Evolutionary conservation across 495 filamentous ascomycete species (phyloP), one percentile per base, ranked within the genome.

Genomic region (Barbatosphaeria neglecta): DNA sequence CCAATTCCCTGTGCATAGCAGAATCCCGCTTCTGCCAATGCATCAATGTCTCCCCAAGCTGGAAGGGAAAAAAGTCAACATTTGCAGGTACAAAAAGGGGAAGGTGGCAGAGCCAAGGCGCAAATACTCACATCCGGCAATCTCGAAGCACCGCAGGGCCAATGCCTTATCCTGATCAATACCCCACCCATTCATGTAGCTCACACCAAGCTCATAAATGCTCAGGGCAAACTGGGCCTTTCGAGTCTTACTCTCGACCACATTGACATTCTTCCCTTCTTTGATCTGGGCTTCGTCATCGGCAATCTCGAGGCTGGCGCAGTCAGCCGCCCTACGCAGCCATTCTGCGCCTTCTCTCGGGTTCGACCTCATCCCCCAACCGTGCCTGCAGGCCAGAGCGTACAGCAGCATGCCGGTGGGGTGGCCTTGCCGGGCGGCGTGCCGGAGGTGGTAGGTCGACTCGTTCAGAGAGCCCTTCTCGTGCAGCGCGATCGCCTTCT

Each of bases 141-240:
- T 94, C 61, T 98, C 92, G 60, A 95, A 98, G 53, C 93, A 97
- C 38, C 87, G 76, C 50, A 98, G 63, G 2, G 89, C 92, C 45
- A 95, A 72, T 4, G 75, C 69, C 58, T 94, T 95, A 58, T 98
- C 90, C 62, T 92, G 87, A 52, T 90, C 81, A 39, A 90, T 92
- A 4, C 92, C 92, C 92, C 92, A 98, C 2, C 92, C 92, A 52
- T 98, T 95, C 77, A 96, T 83, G 61, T 96, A 86, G 64, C 86
- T 92, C n/a, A 95, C 84, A 6, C 92, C 92, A 17, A 98, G 69
- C 67, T 98, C 92, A 50, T 98, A 98, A 27, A 96, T 86, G 59
- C 87, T 88, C 46, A 96, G 68, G 2, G 92, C 92, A 62, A 96
- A 95, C 55, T 96, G 90, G 11, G 90, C 86, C 46, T 87, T 83